Conservation (phyloP, 495 filamentous ascomycete genomes). For the Pseudevernia furfuracea region DNA sequence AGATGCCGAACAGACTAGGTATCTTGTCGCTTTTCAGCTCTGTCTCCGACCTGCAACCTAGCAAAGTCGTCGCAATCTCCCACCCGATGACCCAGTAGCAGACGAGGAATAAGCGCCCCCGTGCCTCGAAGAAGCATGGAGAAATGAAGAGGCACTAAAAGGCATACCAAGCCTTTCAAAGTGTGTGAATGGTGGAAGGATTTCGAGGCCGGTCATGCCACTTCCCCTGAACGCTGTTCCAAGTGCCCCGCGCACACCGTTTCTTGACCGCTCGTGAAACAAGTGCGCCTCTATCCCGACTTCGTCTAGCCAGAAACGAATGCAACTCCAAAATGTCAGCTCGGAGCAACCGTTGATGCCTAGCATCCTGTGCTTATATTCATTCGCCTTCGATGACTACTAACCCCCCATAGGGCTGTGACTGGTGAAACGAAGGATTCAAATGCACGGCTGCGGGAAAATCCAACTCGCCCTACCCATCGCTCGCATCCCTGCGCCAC, state of each 20-base stretch:
- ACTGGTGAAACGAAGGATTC: constrained; percentile 4
- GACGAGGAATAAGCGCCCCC: constrained; percentile 3
- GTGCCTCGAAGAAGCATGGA: constrained; percentile 1
- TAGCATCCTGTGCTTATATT: neutral
- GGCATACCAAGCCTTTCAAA: neutral
- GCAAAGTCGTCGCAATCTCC: neutral
- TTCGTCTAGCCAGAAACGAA: neutral
- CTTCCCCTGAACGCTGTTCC: too few species aligned
- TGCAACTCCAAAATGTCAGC: constrained; percentile 4
- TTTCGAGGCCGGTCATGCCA: constrained; percentile 3
- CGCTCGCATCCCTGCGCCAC: constrained; percentile 14
- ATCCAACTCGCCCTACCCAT: constrained; percentile 15
- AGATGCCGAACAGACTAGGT: neutral
- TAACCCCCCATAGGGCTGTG: constrained; percentile 1
- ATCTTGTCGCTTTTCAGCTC: neutral
- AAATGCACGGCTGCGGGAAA: constrained; percentile 12
- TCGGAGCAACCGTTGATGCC: constrained; percentile 5
- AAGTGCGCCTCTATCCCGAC: constrained; percentile 3
- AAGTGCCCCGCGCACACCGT: neutral
- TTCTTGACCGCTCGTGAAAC: constrained; percentile 13
- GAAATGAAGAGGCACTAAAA: neutral
- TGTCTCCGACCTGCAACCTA: neutral
- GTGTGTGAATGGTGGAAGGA: too few species aligned
- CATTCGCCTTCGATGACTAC: neutral
- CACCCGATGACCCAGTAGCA: neutral